Evolutionary conservation across 805 yeast genomes (phyloP).

Genomic region (Ogataea minuta): DNA sequence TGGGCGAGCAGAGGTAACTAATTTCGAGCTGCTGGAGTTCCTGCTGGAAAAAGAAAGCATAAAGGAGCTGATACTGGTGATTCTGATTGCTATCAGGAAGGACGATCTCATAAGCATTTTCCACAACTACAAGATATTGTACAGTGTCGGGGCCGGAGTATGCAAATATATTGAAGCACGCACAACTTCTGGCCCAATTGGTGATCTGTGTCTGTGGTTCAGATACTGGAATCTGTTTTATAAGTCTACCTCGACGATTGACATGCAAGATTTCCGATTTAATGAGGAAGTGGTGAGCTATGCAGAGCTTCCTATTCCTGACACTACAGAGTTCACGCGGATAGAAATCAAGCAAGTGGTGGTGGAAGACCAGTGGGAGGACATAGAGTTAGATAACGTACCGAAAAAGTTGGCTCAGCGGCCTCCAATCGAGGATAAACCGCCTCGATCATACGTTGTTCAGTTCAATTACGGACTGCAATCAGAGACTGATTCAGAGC

Average conservation of each 20-base stretch:
- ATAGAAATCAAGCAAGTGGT: conserved; percentile 28
- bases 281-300: conserved; percentile 31
- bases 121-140: conserved; percentile 26
- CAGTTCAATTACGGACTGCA: conserved; percentile 23
- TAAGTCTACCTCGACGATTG: conserved; percentile 49
- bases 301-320: conserved; percentile 27
- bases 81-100: conserved; percentile 30
- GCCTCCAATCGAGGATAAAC: conserved; percentile 30
- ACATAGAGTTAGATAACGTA: conserved; percentile 18
- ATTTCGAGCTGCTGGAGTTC: conserved; percentile 18
- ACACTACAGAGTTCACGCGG: conserved; percentile 26
- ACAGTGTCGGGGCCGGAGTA: conserved; percentile 26
- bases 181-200: conserved; percentile 20
- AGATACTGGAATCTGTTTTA: conserved; percentile 38
- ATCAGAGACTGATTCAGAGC: conserved; percentile 13
- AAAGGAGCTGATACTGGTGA: conserved; percentile 26
- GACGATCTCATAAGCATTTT: conserved; percentile 32
- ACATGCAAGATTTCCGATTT: conserved; percentile 45
- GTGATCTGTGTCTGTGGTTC: conserved; percentile 30
- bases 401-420: conserved; percentile 25
- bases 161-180: conserved; percentile 15
- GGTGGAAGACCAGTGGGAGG: conserved; percentile 10
- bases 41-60: conserved; percentile 24
- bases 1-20: conserved; percentile 8
- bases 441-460: conserved; percentile 33